phyloP scores from a whole-genome alignment of 441 rosid species.

The Capsella rubella region DNA sequence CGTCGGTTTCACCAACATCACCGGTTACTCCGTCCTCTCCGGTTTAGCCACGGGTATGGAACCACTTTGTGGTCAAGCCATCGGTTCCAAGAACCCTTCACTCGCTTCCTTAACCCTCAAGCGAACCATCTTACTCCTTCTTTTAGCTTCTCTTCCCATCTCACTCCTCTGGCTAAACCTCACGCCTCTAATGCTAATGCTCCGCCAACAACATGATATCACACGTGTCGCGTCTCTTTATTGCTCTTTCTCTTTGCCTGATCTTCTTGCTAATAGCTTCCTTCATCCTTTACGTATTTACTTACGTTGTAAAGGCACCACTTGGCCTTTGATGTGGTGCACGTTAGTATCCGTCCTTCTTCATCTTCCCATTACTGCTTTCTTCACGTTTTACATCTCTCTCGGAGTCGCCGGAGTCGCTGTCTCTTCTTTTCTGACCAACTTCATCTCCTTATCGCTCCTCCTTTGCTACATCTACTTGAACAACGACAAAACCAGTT shows the following conservation, averaged over 20 bases:
- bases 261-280: constrained; percentile 75
- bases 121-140: constrained; percentile 66
- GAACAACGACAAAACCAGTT: constrained; percentile 22
- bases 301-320: constrained; percentile 77
- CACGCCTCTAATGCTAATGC: constrained; percentile 66
- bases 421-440: constrained; percentile 63
- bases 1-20: constrained; percentile 87
- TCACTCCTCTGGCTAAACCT: constrained; percentile 73
- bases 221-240: constrained; percentile 70
- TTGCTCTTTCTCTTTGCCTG: constrained; percentile 74
- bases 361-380: constrained; percentile 64
- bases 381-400: constrained; percentile 57
- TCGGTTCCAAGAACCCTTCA: constrained; percentile 69
- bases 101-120: constrained; percentile 60
- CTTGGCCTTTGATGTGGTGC: constrained; percentile 95
- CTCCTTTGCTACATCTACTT: constrained; percentile 60
- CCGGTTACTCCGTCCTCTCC: constrained; percentile 86
- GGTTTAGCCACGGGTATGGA: constrained; percentile 94
- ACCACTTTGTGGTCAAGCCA: constrained; percentile 84
- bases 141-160: constrained; percentile 68
- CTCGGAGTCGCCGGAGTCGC: constrained; percentile 86
- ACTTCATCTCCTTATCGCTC: constrained; percentile 65
- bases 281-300: constrained; percentile 84
- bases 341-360: constrained; percentile 57
- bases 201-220: constrained; percentile 71